A percentile compares a stretch with the other conserved stretches of the same genome.
phyloP scores from a whole-genome alignment of 2,329 filamentous ascomycete genomes.

The Aspergillus clavatus region DNA sequence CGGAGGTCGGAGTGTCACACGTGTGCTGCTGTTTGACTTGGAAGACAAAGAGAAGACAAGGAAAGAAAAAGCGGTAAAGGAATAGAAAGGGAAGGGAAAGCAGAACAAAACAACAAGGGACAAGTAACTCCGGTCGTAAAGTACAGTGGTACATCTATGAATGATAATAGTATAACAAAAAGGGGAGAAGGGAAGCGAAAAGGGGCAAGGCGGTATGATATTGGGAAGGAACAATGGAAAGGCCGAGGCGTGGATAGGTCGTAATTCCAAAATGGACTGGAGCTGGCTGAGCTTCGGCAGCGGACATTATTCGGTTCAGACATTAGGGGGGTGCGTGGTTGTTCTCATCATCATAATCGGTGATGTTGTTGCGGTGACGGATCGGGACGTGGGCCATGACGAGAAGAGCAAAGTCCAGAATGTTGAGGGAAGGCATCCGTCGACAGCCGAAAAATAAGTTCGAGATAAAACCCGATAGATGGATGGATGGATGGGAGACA shows the following conservation, averaged over 20 bases:
- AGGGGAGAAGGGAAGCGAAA: conserved; percentile 1
- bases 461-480: conserved; percentile 4
- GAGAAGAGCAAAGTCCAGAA: not conserved
- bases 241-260: not conserved
- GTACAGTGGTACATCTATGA: conserved; percentile 1
- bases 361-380: not conserved
- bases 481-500: not conserved
- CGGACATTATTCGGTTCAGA: not conserved
- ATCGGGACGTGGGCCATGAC: not conserved
- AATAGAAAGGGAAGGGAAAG: conserved; percentile 6
- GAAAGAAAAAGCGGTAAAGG: conserved; percentile 3
- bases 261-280: not conserved
- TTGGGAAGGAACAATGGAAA: conserved; percentile 1
- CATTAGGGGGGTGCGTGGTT: not conserved
- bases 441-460: conserved; percentile 9
- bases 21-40: conserved; percentile 8
- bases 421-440: conserved; percentile 4
- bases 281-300: not conserved
- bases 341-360: not conserved
- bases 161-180: conserved; percentile 1
- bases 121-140: not conserved
- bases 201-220: conserved; percentile 1
- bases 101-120: not conserved
- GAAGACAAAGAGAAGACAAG: not conserved
- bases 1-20: conserved; percentile 13